Evolutionary conservation across 306 rosid genomes (phyloP).

Genomic region (Trichosanthes cucumerina): DNA sequence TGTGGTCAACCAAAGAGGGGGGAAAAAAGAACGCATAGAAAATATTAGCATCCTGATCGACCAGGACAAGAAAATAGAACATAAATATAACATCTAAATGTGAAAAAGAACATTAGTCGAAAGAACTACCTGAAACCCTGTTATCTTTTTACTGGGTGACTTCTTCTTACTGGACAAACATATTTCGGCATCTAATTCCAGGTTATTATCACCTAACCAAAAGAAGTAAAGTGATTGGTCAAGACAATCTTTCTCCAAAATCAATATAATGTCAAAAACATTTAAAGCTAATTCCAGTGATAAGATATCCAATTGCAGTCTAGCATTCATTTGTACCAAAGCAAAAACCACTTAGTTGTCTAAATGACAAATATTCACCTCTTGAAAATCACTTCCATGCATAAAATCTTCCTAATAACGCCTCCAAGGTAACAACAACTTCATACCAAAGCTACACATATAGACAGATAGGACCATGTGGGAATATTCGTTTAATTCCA

Average conservation of each 20-base stretch:
- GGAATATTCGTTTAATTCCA: neutral
- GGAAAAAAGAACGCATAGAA: constrained; percentile 6
- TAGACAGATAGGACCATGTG: neutral
- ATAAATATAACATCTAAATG: neutral
- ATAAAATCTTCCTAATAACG: neutral
- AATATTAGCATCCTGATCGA: neutral
- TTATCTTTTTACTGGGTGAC: constrained; percentile 63
- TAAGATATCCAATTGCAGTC: neutral
- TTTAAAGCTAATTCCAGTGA: neutral
- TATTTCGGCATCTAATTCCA: constrained; percentile 54
- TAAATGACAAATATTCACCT: neutral
- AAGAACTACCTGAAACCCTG: constrained; percentile 53
- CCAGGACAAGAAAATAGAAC: neutral
- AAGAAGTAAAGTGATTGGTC: neutral
- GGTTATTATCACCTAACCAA: constrained; percentile 49
- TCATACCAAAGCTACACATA: neutral
- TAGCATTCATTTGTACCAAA: neutral
- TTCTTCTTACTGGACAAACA: constrained; percentile 66
- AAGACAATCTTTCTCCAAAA: neutral
- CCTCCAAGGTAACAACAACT: neutral
- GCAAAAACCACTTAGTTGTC: neutral
- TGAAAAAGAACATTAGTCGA: constrained; percentile 1
- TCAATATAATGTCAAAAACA: neutral
- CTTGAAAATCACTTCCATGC: neutral
- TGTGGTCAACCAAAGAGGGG: neutral